These are phyloP conservation scores for Fusarium praegraminearum DNA, from an alignment of 2,329 filamentous ascomycete species.

Conservation along the genomic window DNA sequence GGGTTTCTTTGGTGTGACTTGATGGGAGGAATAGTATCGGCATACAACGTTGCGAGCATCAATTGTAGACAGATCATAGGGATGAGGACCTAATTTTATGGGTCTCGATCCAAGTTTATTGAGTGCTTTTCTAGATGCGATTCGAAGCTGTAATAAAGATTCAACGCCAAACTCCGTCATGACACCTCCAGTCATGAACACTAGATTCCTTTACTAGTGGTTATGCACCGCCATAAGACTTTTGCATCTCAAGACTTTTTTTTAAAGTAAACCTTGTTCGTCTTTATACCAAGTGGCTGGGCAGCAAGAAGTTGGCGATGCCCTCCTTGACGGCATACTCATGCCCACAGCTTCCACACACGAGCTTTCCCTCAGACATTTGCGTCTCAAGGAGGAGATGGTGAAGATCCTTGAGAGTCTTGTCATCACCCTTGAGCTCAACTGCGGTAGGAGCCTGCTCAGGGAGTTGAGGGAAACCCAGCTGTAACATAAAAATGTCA, in stretches of 20 bases:
- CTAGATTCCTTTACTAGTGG: background rate
- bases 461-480: constrained; percentile 82
- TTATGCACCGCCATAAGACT: background rate
- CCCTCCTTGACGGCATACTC: constrained; percentile 96
- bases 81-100: constrained; percentile 18
- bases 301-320: constrained; percentile 94
- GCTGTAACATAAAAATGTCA: constrained; percentile 59
- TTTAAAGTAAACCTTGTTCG: background rate
- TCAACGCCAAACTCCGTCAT: constrained; percentile 46
- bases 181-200: constrained; percentile 25
- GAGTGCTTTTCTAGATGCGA: constrained; percentile 30
- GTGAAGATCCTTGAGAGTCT: constrained; percentile 82
- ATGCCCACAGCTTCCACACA: constrained; percentile 91
- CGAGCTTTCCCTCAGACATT: constrained; percentile 87
- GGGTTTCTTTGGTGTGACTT: constrained; percentile 46
- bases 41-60: constrained; percentile 39
- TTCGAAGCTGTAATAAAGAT: constrained; percentile 27
- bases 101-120: constrained; percentile 23
- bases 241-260: background rate
- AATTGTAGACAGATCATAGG: constrained; percentile 39
- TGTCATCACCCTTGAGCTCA: constrained; percentile 73
- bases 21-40: constrained; percentile 42
- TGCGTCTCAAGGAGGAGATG: constrained; percentile 88
- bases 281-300: constrained; percentile 82
- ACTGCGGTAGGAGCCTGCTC: constrained; percentile 71